phyloP scores from a whole-genome alignment of 495 filamentous ascomycete species.

The Aspergillus panamensis region DNA sequence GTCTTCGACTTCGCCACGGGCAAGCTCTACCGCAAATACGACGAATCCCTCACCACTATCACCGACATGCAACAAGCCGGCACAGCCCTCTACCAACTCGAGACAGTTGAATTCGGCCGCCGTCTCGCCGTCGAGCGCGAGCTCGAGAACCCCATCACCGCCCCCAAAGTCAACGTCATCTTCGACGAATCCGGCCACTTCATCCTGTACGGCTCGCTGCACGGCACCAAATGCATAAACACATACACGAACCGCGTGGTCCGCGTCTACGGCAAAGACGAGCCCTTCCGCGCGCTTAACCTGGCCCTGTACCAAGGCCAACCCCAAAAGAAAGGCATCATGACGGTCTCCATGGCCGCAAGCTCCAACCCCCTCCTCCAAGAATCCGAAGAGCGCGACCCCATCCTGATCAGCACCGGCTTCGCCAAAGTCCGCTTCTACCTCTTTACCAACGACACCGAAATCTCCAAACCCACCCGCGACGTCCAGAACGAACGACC shows the following conservation, averaged over 20 bases:
- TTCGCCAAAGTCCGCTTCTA: slow-evolving; percentile 93
- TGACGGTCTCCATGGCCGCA: slow-evolving; percentile 97
- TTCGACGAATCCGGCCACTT: slow-evolving; percentile 98
- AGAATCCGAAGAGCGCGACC: slow-evolving; percentile 88
- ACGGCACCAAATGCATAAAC: slow-evolving; percentile 92
- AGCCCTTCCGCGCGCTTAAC: slow-evolving; percentile 77
- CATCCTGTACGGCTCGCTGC: slow-evolving; percentile 86
- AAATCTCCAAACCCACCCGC: slow-evolving; percentile 77
- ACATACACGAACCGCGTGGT: slow-evolving; percentile 88
- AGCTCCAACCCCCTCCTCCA: slow-evolving; percentile 88
- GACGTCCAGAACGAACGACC: slow-evolving; percentile 97
- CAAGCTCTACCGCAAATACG: slow-evolving; percentile 87
- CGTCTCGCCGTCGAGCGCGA: slow-evolving; percentile 85
- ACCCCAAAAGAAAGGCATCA: slow-evolving; percentile 83
- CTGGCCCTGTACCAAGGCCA: slow-evolving; percentile 93
- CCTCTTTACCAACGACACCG: slow-evolving; percentile 90
- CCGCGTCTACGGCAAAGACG: slow-evolving; percentile 83
- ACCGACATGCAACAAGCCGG: slow-evolving; percentile 94
- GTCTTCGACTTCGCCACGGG: slow-evolving; percentile 89
- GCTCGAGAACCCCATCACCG: slow-evolving; percentile 64
- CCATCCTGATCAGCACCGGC: slow-evolving; percentile 80
- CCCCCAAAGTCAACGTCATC: slow-evolving; percentile 73
- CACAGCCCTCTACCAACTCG: slow-evolving; percentile 70
- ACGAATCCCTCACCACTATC: slow-evolving; percentile 82
- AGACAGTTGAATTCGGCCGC: slow-evolving; percentile 88